phyloP scores from a whole-genome alignment of 257 asterid genomes.

The Jaltomata sinuosa region DNA sequence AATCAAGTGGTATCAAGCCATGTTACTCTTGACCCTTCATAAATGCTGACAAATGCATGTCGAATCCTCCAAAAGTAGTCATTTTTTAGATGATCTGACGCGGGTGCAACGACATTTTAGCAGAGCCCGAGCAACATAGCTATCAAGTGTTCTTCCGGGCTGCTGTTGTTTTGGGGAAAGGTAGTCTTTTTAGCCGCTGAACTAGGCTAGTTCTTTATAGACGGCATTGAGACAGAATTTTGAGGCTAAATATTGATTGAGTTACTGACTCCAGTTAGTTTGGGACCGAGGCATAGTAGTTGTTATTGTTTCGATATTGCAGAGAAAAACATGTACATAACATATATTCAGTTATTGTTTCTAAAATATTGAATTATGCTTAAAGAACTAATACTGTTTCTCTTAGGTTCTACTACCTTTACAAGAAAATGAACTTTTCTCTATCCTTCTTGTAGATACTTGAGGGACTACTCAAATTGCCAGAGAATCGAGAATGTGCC shows the following conservation, averaged over 20 bases:
- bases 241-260: neutral
- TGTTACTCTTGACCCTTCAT: neutral
- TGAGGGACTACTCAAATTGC: constrained; percentile 27
- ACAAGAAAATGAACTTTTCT: neutral
- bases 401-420: neutral
- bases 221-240: neutral
- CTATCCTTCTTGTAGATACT: constrained; percentile 13
- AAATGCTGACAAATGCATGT: neutral
- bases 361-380: no score
- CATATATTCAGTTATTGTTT: neutral
- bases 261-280: neutral
- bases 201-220: neutral
- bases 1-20: neutral
- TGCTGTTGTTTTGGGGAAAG: neutral
- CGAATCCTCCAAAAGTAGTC: neutral
- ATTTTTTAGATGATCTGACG: no score
- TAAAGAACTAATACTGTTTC: neutral
- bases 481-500: constrained; percentile 36
- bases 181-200: neutral
- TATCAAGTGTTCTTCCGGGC: neutral
- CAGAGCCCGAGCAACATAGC: neutral
- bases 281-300: neutral
- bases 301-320: neutral
- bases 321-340: neutral
- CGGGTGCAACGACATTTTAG: neutral